Conservation (phyloP, 2,329 filamentous ascomycete genomes). For the Sarocladiaceae sp. region DNA sequence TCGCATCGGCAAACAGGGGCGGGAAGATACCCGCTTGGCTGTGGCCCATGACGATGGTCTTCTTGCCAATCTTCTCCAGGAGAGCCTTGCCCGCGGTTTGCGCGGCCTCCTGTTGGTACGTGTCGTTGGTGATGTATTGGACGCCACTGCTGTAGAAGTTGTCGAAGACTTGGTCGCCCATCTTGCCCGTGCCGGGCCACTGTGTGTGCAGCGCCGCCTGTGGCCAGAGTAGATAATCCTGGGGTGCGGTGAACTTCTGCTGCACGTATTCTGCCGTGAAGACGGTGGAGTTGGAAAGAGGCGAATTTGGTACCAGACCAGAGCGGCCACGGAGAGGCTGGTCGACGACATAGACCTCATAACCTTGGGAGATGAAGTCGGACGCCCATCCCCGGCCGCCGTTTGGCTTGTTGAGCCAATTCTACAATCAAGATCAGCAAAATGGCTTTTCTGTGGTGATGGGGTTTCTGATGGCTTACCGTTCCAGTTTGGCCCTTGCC, state of each 20-base stretch:
- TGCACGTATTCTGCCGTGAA: slow-evolving; percentile 29
- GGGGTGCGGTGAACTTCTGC: slow-evolving; percentile 30
- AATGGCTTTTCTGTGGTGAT: neutral
- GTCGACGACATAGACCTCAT: slow-evolving; percentile 41
- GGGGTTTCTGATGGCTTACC: neutral
- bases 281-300: slow-evolving; percentile 15
- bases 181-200: slow-evolving; percentile 33
- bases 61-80: slow-evolving; percentile 35
- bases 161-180: slow-evolving; percentile 35
- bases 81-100: slow-evolving; percentile 34
- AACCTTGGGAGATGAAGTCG: slow-evolving; percentile 37
- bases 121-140: slow-evolving; percentile 26
- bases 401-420: slow-evolving; percentile 42
- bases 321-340: slow-evolving; percentile 39
- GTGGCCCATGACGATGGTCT: slow-evolving; percentile 35
- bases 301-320: slow-evolving; percentile 29
- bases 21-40: slow-evolving; percentile 38
- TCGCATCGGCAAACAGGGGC: slow-evolving; percentile 34
- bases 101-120: slow-evolving; percentile 28
- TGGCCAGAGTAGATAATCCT: slow-evolving; percentile 29
- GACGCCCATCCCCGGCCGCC: slow-evolving; percentile 41
- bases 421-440: slow-evolving; percentile 16
- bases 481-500: slow-evolving; percentile 12
- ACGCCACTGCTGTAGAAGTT: slow-evolving; percentile 33
- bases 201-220: slow-evolving; percentile 34